Percentiles rank a stretch among this genome's conserved stretches.
Evolutionary conservation across 345 rosid species (phyloP).

Genomic region (Cardamine resedifolia): DNA sequence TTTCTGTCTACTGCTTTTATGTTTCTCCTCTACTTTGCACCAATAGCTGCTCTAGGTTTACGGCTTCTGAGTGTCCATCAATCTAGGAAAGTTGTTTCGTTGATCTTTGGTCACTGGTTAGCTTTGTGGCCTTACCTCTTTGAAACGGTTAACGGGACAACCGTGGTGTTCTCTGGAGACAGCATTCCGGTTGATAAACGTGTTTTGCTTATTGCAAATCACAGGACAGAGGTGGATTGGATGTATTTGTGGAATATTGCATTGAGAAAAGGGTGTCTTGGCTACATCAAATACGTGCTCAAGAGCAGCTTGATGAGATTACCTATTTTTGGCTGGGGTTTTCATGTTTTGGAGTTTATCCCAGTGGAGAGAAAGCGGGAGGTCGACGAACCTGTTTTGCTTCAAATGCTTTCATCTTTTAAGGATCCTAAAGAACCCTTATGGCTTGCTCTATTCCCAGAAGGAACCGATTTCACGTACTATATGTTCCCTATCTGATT

Average conservation of each 20-base stretch:
- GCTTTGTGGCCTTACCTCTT: conserved; percentile 85
- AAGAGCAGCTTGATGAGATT: conserved; percentile 83
- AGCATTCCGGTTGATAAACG: conserved; percentile 52
- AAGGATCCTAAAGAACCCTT: conserved; percentile 67
- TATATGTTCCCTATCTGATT: conserved; percentile 25
- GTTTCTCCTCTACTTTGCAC: conserved; percentile 64
- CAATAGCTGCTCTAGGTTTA: conserved; percentile 43
- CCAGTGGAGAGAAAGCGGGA: conserved; percentile 89
- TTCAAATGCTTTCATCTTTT: conserved; percentile 61
- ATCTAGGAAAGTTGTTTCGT: conserved; percentile 55
- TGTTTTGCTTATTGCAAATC: conserved; percentile 66
- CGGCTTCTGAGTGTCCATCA: conserved; percentile 52
- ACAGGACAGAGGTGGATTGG: conserved; percentile 96
- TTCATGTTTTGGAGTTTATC: conserved; percentile 79
- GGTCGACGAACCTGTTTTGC: conserved; percentile 61
- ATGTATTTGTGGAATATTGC: conserved; percentile 91
- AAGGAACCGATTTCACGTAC: conserved; percentile 91
- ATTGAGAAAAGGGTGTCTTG: conserved; percentile 69
- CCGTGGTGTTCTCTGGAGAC: conserved; percentile 70
- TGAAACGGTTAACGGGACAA: conserved; percentile 71
- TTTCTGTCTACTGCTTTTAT: conserved; percentile 67
- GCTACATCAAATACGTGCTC: conserved; percentile 71
- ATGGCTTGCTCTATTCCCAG: conserved; percentile 91
- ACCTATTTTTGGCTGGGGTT: conserved; percentile 86
- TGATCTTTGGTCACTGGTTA: conserved; percentile 68